Evolutionary conservation across 345 rosid genomes (phyloP).

Genomic region (Clarkia xantiana): DNA sequence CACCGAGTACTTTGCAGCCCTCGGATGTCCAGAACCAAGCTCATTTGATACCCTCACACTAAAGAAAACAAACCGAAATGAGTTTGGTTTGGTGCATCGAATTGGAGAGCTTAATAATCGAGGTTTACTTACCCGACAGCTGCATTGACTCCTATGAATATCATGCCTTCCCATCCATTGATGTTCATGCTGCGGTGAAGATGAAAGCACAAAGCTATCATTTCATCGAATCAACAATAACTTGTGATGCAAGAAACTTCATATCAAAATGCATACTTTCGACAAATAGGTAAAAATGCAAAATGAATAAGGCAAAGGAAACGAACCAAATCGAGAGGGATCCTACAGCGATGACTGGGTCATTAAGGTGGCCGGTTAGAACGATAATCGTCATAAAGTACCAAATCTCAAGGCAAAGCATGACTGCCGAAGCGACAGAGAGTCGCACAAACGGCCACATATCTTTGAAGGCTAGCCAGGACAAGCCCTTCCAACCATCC

Average conservation of each 20-base stretch:
- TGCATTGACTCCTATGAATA: slow-evolving; percentile 82
- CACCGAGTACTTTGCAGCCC: slow-evolving; percentile 77
- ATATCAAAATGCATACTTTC: too few species aligned
- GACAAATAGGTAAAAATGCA: background rate
- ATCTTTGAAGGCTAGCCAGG: slow-evolving; percentile 80
- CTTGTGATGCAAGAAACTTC: too few species aligned
- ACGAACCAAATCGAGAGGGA: slow-evolving; percentile 82
- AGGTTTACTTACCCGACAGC: slow-evolving; percentile 50
- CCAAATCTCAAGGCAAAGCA: slow-evolving; percentile 98
- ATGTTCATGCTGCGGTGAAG: slow-evolving; percentile 68
- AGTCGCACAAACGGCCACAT: slow-evolving; percentile 64
- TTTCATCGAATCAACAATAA: background rate
- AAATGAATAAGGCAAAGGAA: background rate
- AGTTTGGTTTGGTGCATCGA: background rate
- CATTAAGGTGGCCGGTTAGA: slow-evolving; percentile 83
- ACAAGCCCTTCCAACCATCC: slow-evolving; percentile 74
- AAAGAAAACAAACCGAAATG: slow-evolving; percentile 1
- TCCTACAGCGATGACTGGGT: slow-evolving; percentile 77
- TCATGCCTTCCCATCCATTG: slow-evolving; percentile 97
- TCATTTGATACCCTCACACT: slow-evolving; percentile 83
- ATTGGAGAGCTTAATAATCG: background rate
- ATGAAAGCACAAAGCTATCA: background rate
- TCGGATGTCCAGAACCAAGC: slow-evolving; percentile 77
- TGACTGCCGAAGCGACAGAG: slow-evolving; percentile 88
- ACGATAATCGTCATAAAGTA: slow-evolving; percentile 89